Percentiles rank a stretch among this genome's conserved stretches.
Evolutionary conservation across 2,329 filamentous ascomycete species (phyloP).

Genomic region (Geosmithia putterillii): DNA sequence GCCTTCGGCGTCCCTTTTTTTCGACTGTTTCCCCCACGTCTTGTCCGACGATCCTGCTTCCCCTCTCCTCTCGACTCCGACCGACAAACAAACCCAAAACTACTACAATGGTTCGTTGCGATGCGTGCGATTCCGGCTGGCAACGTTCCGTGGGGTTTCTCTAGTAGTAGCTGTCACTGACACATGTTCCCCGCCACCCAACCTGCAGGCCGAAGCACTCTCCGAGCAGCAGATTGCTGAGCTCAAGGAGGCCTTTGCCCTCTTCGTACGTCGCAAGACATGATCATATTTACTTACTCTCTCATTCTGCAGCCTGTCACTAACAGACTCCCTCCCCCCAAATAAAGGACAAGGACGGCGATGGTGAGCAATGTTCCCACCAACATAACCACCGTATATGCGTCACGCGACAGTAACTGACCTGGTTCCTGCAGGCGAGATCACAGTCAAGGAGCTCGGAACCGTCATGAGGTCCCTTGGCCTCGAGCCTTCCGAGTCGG

Average conservation of each 20-base stretch:
- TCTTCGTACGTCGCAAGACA: conserved; percentile 10
- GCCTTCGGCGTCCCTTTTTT: not conserved
- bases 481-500: conserved; percentile 48
- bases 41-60: not conserved
- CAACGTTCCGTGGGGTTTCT: not conserved
- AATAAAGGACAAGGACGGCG: conserved; percentile 45
- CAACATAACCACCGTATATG: not conserved
- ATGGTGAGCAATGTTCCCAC: conserved; percentile 27
- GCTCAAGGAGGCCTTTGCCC: conserved; percentile 11
- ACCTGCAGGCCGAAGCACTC: not conserved
- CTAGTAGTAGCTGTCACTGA: not conserved
- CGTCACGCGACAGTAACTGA: not conserved
- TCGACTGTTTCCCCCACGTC: not conserved
- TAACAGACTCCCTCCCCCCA: not conserved
- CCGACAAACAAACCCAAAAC: not conserved
- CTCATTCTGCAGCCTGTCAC: not conserved
- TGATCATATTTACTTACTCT: not conserved
- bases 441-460: conserved; percentile 51
- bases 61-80: not conserved
- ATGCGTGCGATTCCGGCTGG: no score
- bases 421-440: conserved; percentile 29
- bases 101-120: not conserved
- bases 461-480: conserved; percentile 52
- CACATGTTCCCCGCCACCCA: not conserved
- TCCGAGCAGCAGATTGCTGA: conserved; percentile 7